These are phyloP conservation scores for Coemansia erecta DNA, from an alignment of 192 early-diverging fungal species.

Conservation along the genomic window DNA sequence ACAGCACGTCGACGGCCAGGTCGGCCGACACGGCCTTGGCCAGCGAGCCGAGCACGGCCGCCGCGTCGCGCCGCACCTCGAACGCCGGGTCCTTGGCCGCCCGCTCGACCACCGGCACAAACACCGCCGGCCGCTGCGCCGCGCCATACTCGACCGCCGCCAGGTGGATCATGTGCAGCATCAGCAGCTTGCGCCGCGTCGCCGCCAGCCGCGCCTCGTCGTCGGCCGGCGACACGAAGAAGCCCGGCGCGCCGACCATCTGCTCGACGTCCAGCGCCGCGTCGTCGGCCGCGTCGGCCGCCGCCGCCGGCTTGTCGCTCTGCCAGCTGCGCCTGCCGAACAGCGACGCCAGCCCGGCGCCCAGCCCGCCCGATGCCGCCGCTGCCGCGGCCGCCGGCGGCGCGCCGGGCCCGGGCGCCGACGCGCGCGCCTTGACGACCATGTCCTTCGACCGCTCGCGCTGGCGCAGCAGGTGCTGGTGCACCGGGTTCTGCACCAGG, in stretches of 20 bases:
- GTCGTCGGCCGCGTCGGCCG: background rate
- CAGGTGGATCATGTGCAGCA: conserved; percentile 52
- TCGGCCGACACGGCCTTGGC: conserved; percentile 46
- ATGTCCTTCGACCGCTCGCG: conserved; percentile 36
- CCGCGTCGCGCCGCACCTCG: conserved; percentile 54
- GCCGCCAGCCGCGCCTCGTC: conserved; percentile 38
- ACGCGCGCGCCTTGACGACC: conserved; percentile 35
- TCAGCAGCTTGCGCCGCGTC: conserved; percentile 48
- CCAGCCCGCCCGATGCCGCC: conserved; percentile 6
- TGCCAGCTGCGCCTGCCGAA: conserved; percentile 39
- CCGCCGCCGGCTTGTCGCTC: conserved; percentile 6
- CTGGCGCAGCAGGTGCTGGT: conserved; percentile 32
- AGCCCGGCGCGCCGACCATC: background rate
- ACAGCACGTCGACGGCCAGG: conserved; percentile 46
- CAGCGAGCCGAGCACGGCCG: conserved; percentile 46
- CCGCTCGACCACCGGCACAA: conserved; percentile 52
- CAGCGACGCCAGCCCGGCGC: conserved; percentile 31
- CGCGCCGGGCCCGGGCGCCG: background rate
- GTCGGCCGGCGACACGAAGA: conserved; percentile 44
- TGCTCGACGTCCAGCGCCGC: no score
- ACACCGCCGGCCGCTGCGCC: conserved; percentile 45
- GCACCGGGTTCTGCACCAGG: conserved; percentile 36
- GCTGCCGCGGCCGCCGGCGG: conserved; percentile 6
- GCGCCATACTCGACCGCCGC: conserved; percentile 45
- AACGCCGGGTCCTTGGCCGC: conserved; percentile 36